These are phyloP conservation scores for Spinellus fusiger DNA, from an alignment of 192 early-diverging fungal species.

Conservation along the genomic window DNA sequence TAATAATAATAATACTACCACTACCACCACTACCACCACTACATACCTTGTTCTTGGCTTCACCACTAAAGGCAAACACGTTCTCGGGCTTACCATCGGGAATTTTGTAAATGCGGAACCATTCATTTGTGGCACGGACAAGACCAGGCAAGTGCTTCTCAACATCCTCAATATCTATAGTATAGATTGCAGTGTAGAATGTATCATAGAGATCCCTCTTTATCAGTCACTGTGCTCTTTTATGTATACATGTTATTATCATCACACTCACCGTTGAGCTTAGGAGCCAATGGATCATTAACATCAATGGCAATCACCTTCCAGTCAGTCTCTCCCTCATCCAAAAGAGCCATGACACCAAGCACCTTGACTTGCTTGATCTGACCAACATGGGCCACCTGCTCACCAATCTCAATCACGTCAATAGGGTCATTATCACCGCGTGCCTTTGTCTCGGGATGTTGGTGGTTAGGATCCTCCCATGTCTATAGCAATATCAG, in stretches of 20 bases:
- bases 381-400: constrained; percentile 86
- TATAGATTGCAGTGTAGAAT: not conserved
- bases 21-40: too few relatives aligned
- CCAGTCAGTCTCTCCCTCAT: constrained; percentile 99
- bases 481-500: constrained; percentile 63
- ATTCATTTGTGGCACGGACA: constrained; percentile 95
- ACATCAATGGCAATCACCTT: constrained; percentile 98
- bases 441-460: constrained; percentile 91
- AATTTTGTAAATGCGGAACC: constrained; percentile 99
- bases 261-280: constrained; percentile 72
- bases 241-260: not conserved
- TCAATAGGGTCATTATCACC: constrained; percentile 99
- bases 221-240: too few relatives aligned
- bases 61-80: constrained; percentile 95
- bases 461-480: constrained; percentile 90
- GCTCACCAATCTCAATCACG: constrained; percentile 97
- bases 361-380: constrained; percentile 99
- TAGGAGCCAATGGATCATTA: constrained; percentile 94
- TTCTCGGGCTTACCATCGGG: constrained; percentile 99
- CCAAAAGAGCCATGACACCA: constrained; percentile 97
- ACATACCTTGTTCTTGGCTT: constrained; percentile 68
- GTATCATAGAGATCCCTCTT: too few relatives aligned
- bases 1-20: too few relatives aligned
- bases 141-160: constrained; percentile 96
- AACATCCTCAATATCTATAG: constrained; percentile 92